Evolutionary conservation across 345 rosid species (phyloP), one percentile per base, ranked within the genome.

Genomic region (Hypericum perforatum): DNA sequence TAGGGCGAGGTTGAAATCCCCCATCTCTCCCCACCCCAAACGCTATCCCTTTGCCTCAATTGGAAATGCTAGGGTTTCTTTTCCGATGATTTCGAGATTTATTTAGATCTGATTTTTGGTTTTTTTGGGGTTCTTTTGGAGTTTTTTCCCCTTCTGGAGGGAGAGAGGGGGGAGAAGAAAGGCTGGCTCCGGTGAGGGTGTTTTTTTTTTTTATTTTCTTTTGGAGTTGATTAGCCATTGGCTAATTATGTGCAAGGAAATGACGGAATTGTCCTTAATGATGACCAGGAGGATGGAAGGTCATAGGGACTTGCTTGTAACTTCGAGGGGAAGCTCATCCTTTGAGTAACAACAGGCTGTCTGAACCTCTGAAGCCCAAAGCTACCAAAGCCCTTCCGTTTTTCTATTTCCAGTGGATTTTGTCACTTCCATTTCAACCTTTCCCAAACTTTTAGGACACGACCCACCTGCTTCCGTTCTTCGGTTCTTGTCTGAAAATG

Each of bases 1-100:
- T 73, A 92, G 82, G 72, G 98, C 97, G 82, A 92, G 95, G 68
- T 92, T 92, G 66, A 92, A 92, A 81, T 92, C 99, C 77, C 97
- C 89, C 98, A 92, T 92, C 55, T 70, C 44, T 69, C 45, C 11
- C 16, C 16, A 46, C 14, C 16, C 50, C 9, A 22, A 22, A 22
- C 32, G 32, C 32, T 1, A 22, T 22, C 32, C 32, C 32, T 22
- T 22, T 22, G 32, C 32, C 4, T 22, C 32, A 46, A 46, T 4
- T 16, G 50, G 50, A 32, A 32, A 12, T 12, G 22, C 14, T 46
- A 46, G 50, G 50, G 22, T 46, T 46, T 5, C 8, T 45, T 45
- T 9, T 9, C 16, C 11, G 13, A 5, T 5, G 50, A 46, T 12
- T 46, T 46, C 8, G 32, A 46, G 22, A 1, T 46, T 12, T 46